A percentile compares a stretch with the other conserved stretches of the same genome.
phyloP scores from a whole-genome alignment of 768 basidiomycete genomes.

The Russula dissimulans region DNA sequence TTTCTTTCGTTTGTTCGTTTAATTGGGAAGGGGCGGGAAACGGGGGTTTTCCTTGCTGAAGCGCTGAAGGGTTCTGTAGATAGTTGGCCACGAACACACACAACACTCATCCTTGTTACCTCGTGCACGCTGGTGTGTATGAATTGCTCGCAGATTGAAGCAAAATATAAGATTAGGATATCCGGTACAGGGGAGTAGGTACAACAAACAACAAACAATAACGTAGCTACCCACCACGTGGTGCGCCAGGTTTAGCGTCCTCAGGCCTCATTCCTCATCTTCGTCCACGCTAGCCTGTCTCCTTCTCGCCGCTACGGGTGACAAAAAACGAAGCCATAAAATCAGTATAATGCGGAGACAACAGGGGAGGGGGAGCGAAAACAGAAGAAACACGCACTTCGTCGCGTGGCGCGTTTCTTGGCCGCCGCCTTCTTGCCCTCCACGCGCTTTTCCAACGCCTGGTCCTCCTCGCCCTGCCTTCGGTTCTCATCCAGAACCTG shows the following conservation, averaged over 20 bases:
- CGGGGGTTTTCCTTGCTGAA: background rate
- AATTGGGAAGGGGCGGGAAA: no score
- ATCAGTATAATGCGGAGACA: no score
- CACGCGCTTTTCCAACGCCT: conserved; percentile 80
- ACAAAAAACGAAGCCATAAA: background rate
- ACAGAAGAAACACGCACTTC: conserved; percentile 26
- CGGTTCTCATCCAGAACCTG: conserved; percentile 81
- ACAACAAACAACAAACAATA: background rate
- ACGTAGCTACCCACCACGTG: no score
- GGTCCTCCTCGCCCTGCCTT: conserved; percentile 83
- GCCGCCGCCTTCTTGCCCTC: conserved; percentile 75
- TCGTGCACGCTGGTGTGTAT: background rate
- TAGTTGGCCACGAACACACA: background rate
- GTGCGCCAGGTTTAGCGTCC: no score
- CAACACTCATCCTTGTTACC: background rate
- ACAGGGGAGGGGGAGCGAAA: no score
- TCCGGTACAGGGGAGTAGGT: background rate
- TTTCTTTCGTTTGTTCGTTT: background rate
- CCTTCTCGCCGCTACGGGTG: background rate
- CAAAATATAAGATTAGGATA: background rate
- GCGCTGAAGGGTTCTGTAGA: background rate
- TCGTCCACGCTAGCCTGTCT: conserved; percentile 8
- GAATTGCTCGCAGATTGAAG: background rate
- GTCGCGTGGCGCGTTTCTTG: conserved; percentile 54
- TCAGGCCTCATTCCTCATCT: conserved; percentile 11